Percentiles rank a stretch among this genome's conserved stretches.
phyloP scores from a whole-genome alignment of 2,329 filamentous ascomycete species.

The Metarhizium brunneum region DNA sequence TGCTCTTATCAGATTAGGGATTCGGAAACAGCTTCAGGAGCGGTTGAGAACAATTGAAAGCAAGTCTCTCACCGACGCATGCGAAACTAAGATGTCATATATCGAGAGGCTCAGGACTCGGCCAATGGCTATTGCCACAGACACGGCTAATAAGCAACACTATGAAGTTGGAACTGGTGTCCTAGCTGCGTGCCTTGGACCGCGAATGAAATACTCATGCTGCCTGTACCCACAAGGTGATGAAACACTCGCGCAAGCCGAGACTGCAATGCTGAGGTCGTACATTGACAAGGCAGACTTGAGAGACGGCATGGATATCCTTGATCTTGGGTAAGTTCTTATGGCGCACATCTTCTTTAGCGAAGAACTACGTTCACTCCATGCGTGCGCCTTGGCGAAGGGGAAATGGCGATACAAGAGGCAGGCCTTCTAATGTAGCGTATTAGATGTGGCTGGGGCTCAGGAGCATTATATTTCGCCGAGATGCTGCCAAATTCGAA shows the following conservation, averaged over 20 bases:
- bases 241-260: constrained; percentile 56
- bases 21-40: constrained; percentile 55
- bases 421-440: neutral
- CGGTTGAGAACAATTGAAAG: constrained; percentile 46
- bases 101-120: constrained; percentile 47
- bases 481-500: constrained; percentile 51
- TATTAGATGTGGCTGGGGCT: constrained; percentile 59
- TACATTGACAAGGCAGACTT: constrained; percentile 54
- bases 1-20: constrained; percentile 52
- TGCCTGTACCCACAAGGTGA: constrained; percentile 54
- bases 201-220: constrained; percentile 64
- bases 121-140: constrained; percentile 61
- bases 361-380: neutral
- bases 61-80: constrained; percentile 41
- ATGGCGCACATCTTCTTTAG: neutral
- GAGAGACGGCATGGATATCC: constrained; percentile 48
- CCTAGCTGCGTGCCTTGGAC: constrained; percentile 50
- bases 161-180: constrained; percentile 64
- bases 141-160: constrained; percentile 58
- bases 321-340: constrained; percentile 48
- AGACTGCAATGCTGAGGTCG: constrained; percentile 54
- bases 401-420: neutral
- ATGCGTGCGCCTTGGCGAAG: neutral
- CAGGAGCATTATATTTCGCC: constrained; percentile 54
- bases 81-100: constrained; percentile 54